Evolutionary conservation across 306 rosid species (phyloP), one percentile per base, ranked within the genome.

Genomic region (Quercus engelmannii): DNA sequence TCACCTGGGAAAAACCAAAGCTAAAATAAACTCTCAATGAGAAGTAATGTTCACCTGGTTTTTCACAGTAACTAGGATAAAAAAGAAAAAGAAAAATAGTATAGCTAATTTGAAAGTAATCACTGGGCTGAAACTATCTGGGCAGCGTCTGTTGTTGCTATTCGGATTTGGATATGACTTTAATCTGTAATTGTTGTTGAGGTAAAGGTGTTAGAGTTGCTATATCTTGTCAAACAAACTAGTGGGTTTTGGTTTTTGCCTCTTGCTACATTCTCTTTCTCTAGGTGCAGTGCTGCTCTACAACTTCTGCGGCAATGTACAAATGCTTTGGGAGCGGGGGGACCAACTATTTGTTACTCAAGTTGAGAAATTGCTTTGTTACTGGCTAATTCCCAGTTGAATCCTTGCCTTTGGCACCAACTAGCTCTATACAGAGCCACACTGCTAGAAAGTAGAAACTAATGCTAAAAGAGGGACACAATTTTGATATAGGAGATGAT

Each of bases 341-440:
- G 93, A 92, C 70, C 93, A 93, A 87, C 92, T 91, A 6, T 86
- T 93, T 41, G 90, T 89, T 31, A 83, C 90, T n/a, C 97, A 97
- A 0, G 98, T 89, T 46, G 97, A 93, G 81, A 93, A 86, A 78
- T 90, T 92, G 3, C 95, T 90, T 19, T 93, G 97, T 56, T 93
- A 93, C 92, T 86, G 73, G 89, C 95, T 28, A 85, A 84, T 78
- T 97, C 97, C 54, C 92, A 93, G 82, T 74, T 91, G 86, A 90
- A 91, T 78, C 98, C 93, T 52, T 93, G 83, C 76, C 95, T 93
- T 57, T 91, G 95, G 97, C 95, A 91, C 74, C 95, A 91, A 78
- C 71, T 91, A 19, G 95, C 98, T 35, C 84, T 93, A 21, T 83
- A 89, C 59, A 83, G 97, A 78, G 98, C 98, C 84, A 87, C 89